phyloP scores from a whole-genome alignment of 331 rosid species.

The Phaseolus coccineus region DNA sequence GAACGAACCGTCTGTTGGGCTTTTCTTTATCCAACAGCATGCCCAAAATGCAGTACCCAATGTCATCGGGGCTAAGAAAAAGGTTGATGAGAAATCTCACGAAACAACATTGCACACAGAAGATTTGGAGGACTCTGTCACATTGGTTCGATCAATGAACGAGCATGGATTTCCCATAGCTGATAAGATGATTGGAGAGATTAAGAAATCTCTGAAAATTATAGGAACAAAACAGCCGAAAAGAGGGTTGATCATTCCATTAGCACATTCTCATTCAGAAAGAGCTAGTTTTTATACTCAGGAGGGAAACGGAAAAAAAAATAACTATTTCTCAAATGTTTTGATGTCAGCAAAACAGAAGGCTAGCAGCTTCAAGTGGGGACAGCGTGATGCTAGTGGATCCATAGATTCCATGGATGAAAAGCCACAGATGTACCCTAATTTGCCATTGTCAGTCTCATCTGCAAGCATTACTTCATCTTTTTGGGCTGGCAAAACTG shows the following conservation, averaged over 20 bases:
- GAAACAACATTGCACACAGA: conserved; percentile 74
- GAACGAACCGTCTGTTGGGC: conserved; percentile 95
- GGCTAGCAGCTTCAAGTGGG: conserved; percentile 71
- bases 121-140: conserved; percentile 87
- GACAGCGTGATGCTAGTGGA: conserved; percentile 58
- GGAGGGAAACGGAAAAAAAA: conserved; percentile 49
- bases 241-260: conserved; percentile 62
- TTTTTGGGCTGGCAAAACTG: conserved; percentile 58
- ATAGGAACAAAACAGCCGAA: conserved; percentile 70
- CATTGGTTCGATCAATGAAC: conserved; percentile 73
- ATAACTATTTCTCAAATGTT: conserved; percentile 67
- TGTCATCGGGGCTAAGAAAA: conserved; percentile 58
- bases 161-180: conserved; percentile 78
- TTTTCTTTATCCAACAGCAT: conserved; percentile 90
- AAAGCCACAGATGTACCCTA: conserved; percentile 39
- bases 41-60: conserved; percentile 80
- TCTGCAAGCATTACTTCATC: conserved; percentile 56
- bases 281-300: conserved; percentile 48
- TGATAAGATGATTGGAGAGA: conserved; percentile 82
- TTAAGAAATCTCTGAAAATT: conserved; percentile 68
- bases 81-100: conserved; percentile 60
- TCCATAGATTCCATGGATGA: conserved; percentile 45
- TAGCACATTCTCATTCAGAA: conserved; percentile 55
- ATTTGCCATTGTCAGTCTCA: conserved; percentile 48
- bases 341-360: conserved; percentile 73